Evolutionary conservation across 345 rosid genomes (phyloP).

Genomic region (Orychophragmus violaceus): DNA sequence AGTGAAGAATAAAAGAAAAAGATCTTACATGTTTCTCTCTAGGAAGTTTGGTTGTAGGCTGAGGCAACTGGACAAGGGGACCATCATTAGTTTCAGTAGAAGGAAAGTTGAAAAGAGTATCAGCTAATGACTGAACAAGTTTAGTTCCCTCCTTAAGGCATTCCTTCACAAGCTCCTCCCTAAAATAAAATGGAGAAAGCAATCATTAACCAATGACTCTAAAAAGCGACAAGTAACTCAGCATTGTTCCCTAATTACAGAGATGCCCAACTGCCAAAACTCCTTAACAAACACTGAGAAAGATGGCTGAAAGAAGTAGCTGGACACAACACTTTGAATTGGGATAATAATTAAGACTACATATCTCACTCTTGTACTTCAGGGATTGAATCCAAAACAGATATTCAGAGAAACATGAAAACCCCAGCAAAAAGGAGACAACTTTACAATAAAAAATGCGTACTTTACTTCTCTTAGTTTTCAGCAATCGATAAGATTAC

Average conservation of each 20-base stretch:
- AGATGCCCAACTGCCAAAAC: not conserved
- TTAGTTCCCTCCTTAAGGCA: slow-evolving; percentile 55
- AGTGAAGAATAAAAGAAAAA: not conserved
- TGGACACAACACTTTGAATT: not conserved
- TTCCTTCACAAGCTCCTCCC: slow-evolving; percentile 65
- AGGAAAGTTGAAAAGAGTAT: slow-evolving; percentile 61
- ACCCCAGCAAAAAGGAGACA: not conserved
- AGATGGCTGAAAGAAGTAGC: not conserved
- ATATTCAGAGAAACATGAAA: not conserved
- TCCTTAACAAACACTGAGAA: not conserved
- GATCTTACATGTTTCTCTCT: slow-evolving; percentile 76
- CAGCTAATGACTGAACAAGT: slow-evolving; percentile 70
- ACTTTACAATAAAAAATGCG: not conserved
- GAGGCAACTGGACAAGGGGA: slow-evolving; percentile 74
- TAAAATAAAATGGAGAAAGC: slow-evolving; percentile 10
- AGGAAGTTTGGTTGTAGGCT: slow-evolving; percentile 66
- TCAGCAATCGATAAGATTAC: not conserved
- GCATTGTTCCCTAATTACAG: not conserved
- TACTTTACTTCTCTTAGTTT: not conserved
- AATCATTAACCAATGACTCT: not conserved
- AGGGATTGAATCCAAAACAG: not conserved
- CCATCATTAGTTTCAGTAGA: slow-evolving; percentile 74
- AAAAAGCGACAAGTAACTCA: not conserved
- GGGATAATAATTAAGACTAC: not conserved
- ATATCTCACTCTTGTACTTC: not conserved